phyloP scores from a whole-genome alignment of 2,329 filamentous ascomycete genomes.

The Penicillium concentricum region DNA sequence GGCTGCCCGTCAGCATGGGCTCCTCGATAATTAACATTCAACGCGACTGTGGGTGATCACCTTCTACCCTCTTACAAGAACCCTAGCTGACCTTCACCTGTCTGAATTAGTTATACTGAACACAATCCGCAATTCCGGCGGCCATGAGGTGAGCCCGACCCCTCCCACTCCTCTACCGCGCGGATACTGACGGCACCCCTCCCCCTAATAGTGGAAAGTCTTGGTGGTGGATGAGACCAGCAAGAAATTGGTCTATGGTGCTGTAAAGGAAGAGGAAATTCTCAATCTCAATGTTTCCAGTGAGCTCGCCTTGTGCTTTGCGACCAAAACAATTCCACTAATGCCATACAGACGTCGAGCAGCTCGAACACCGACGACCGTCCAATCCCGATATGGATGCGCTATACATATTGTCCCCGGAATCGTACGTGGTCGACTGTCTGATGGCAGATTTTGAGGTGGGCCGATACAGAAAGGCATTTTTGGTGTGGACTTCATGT shows the following conservation, averaged over 20 bases:
- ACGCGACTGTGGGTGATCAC: constrained; percentile 62
- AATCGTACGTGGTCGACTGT: constrained; percentile 87
- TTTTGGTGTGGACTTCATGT: constrained; percentile 80
- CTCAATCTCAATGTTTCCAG: constrained; percentile 95
- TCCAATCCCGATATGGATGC: constrained; percentile 89
- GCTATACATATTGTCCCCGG: constrained; percentile 84
- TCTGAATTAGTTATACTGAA: constrained; percentile 63
- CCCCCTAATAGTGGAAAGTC: constrained; percentile 79
- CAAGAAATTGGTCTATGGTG: constrained; percentile 84
- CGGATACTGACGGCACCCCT: constrained; percentile 27
- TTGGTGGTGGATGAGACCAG: constrained; percentile 83
- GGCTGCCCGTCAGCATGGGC: constrained; percentile 61
- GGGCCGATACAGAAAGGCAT: constrained; percentile 74
- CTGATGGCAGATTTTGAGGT: constrained; percentile 89
- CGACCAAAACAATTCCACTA: constrained; percentile 6
- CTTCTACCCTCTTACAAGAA: not conserved
- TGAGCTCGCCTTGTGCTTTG: constrained; percentile 48
- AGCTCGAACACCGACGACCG: constrained; percentile 81
- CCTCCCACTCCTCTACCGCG: constrained; percentile 23
- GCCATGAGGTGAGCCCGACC: constrained; percentile 65
- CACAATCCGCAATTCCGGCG: constrained; percentile 74
- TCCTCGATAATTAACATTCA: constrained; percentile 83
- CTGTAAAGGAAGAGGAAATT: constrained; percentile 92
- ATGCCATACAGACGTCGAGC: constrained; percentile 69
- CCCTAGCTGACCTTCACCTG: constrained; percentile 11